Evolutionary conservation across 2,329 filamentous ascomycete species (phyloP), one percentile per base, ranked within the genome.

Genomic region (Pestalotiopsis sp.): DNA sequence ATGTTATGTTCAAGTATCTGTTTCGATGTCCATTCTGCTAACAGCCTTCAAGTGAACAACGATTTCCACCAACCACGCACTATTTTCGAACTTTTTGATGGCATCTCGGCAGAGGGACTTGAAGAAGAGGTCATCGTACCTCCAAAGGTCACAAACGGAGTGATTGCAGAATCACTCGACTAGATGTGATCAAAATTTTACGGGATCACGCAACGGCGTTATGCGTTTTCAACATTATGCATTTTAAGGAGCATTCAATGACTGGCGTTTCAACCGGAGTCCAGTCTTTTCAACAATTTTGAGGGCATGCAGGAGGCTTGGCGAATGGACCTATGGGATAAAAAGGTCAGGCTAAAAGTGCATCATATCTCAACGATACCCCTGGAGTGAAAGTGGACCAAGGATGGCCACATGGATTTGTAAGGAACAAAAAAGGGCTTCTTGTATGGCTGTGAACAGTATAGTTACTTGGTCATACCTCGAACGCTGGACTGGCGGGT

Each of bases 31-130:
- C 31, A 38, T 27, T 5, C n/a, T 31, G 66, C 68, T 66, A 23
- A 41, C 55, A 45, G 59, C 39, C 67, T 67, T 2, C 23, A 72
- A 95, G 96, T 99, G 36, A 94, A 99, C 84, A 99, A 99, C 77
- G 94, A 99, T 79, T 99, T 99, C 90, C 94, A 97, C 79, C 87
- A 94, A 74, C 90, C 89, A 67, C 87, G 90, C 65, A 91, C 90
- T 67, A 92, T 99, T 73, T 98, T 97, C 79, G 88, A 92, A 60
- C 85, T 98, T 31, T 96, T 99, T 78, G 88, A 95, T 17, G 94
- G 90, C 27, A 86, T 99, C 3, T 79, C 87, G 70, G 89, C 93
- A n/a, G 82, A 88, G 60, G 87, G 90, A 70, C 82, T 94, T 64
- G 87, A 93, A 11, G 58, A 67, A 7, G 66, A 58, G 49, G 38